Conservation (phyloP, 2,329 filamentous ascomycete genomes). For the Sclerotinia sclerotiorum region DNA sequence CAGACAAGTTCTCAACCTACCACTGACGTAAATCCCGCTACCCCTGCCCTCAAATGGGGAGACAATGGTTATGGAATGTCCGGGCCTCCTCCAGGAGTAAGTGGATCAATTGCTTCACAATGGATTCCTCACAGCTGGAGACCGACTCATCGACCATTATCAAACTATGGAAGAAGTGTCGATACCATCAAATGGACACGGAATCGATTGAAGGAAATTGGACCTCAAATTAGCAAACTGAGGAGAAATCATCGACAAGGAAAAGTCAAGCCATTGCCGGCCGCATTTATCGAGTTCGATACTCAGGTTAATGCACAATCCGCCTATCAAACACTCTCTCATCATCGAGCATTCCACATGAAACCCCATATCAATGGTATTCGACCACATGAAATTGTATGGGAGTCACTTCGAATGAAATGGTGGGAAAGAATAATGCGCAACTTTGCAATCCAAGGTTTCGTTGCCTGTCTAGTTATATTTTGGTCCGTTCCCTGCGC, state of each 20-base stretch:
- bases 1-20: neutral
- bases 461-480: conserved; percentile 58
- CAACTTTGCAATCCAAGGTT: conserved; percentile 49
- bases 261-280: conserved; percentile 54
- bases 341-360: conserved; percentile 64
- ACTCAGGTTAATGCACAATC: conserved; percentile 60
- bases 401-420: conserved; percentile 63
- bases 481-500: conserved; percentile 71
- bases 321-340: conserved; percentile 63
- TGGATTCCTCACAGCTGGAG: conserved; percentile 40
- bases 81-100: conserved; percentile 38
- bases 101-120: conserved; percentile 42
- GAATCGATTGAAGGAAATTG: conserved; percentile 39
- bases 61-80: conserved; percentile 28
- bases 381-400: conserved; percentile 61
- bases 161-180: conserved; percentile 42
- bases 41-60: conserved; percentile 16
- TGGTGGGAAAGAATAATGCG: conserved; percentile 62
- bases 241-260: conserved; percentile 44
- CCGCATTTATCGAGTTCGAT: conserved; percentile 67
- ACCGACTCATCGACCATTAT: conserved; percentile 41
- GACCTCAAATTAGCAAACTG: conserved; percentile 39
- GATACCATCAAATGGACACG: conserved; percentile 44
- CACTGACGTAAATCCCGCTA: neutral
- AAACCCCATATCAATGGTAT: conserved; percentile 63